Conservation (phyloP, 192 early-diverging fungal genomes). For the Backusella macrospora region DNA sequence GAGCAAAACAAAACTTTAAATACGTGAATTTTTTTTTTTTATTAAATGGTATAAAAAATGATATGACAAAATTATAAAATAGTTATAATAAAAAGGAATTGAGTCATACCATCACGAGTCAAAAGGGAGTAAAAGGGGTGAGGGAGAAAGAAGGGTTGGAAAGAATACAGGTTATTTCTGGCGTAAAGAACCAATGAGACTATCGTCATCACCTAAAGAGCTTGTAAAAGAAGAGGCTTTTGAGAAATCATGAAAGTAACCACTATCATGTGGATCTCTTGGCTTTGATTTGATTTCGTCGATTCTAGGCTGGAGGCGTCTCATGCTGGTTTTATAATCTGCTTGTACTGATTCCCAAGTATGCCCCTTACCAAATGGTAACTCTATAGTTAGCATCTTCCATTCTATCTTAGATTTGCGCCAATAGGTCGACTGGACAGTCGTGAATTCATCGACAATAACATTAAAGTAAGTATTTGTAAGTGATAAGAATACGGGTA, state of each 20-base stretch:
- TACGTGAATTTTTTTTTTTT: neutral
- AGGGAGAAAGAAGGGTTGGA: neutral
- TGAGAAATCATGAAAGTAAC: conserved; percentile 6
- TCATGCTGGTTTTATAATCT: neutral
- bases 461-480: conserved; percentile 63
- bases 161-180: neutral
- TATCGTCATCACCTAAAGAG: neutral
- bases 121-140: neutral
- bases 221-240: conserved; percentile 5
- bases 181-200: neutral
- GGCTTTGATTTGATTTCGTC: conserved; percentile 5
- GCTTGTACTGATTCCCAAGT: conserved; percentile 2
- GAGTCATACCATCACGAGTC: neutral
- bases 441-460: conserved; percentile 57
- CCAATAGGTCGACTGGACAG: conserved; percentile 58
- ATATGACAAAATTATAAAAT: neutral
- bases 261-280: conserved; percentile 7
- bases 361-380: conserved; percentile 15
- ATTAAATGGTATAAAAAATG: neutral
- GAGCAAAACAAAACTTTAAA: neutral
- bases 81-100: neutral
- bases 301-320: neutral
- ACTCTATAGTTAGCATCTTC: conserved; percentile 15
- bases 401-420: conserved; percentile 47
- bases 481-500: conserved; percentile 65